Base-by-base conservation (phyloP, 192 early-diverging fungal genomes). In the Backusella macrospora region DNA sequence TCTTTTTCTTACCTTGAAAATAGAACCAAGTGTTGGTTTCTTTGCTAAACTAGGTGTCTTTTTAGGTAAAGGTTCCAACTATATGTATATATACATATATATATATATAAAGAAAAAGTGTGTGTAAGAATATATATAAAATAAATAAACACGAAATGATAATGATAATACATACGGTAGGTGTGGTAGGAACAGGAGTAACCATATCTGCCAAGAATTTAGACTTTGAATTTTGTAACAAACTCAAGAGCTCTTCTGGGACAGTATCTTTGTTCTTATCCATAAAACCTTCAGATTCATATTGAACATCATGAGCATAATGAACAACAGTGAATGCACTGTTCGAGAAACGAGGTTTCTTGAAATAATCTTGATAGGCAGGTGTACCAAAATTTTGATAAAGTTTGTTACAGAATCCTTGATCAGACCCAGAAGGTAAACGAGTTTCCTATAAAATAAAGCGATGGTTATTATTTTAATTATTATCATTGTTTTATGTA, bases 181-280 rank as follows among this genome's bases (percentile, higher is more conserved):
- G 81, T 40, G 82, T 83, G 15, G 72, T 72, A 47, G 83, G 76
- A 14, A 89, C 85, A 76, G 86, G 89, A 18, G 84, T 80, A 43
- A 97, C 78, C 26, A 97, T 88, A 29, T 94, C 93, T 38, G 86
- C 87, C 78, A 99, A 82, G 82, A 99, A 95, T 40, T 87, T 86
- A 79, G 92, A 95, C 2, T 88, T 83, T 52, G 90, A 85, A 46
- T 89, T 89, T 68, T 92, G 91, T 68, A 99, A 85, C 42, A 95
- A 78, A 42, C 86, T 88, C 82, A 96, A 82, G 64, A 94, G 82
- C 80, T 99, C 96, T 14, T 97, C 96, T 10, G 95, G 91, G 13
- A 99, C 95, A 23, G 96, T 98, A 83, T 99, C 98, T 83, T 92
- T 94, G 85, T 99, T 99, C 85, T 99, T 99, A 77, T 99, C 98